These are phyloP conservation scores for Trichosporon sp. DNA, from an alignment of 1,284 basidiomycete genomes.

Conservation along the genomic window DNA sequence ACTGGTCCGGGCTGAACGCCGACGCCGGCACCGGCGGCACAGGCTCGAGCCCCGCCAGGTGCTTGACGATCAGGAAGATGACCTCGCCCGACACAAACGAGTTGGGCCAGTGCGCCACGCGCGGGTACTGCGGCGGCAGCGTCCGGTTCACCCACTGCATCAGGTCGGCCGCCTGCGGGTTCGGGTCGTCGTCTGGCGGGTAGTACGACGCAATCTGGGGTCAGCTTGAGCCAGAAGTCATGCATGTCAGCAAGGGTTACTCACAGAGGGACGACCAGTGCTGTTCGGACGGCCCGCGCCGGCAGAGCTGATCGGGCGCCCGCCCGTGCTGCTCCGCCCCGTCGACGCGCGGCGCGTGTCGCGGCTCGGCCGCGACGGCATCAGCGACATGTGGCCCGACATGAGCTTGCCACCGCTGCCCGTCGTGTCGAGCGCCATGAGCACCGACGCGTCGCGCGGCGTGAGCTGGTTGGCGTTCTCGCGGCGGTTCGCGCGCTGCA, in stretches of 20 bases:
- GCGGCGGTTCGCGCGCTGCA: conserved; percentile 78
- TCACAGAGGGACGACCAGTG: conserved; percentile 6
- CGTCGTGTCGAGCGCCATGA: conserved; percentile 52
- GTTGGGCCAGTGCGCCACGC: conserved; percentile 56
- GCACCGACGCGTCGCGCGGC: conserved; percentile 71
- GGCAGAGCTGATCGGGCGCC: conserved; percentile 7
- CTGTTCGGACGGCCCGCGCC: neutral
- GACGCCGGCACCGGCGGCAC: conserved; percentile 36
- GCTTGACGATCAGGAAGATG: conserved; percentile 50
- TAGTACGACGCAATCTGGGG: conserved; percentile 25
- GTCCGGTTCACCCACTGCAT: conserved; percentile 82
- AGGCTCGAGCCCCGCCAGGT: conserved; percentile 41
- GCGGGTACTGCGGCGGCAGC: conserved; percentile 62
- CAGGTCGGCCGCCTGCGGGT: conserved; percentile 53
- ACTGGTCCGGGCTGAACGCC: conserved; percentile 38
- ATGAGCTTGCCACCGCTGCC: conserved; percentile 12
- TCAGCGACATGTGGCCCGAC: conserved; percentile 5
- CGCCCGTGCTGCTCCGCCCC: neutral
- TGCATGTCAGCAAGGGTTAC: neutral
- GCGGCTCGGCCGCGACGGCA: conserved; percentile 41
- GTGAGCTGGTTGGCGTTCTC: conserved; percentile 89
- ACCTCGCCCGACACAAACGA: conserved; percentile 52
- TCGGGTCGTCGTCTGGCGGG: conserved; percentile 25
- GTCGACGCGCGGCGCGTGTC: conserved; percentile 43
- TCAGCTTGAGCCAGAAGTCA: neutral